These are phyloP conservation scores for Dictyostelium brefeldianum DNA, from an alignment of 78 protist species.

Conservation along the genomic window DNA sequence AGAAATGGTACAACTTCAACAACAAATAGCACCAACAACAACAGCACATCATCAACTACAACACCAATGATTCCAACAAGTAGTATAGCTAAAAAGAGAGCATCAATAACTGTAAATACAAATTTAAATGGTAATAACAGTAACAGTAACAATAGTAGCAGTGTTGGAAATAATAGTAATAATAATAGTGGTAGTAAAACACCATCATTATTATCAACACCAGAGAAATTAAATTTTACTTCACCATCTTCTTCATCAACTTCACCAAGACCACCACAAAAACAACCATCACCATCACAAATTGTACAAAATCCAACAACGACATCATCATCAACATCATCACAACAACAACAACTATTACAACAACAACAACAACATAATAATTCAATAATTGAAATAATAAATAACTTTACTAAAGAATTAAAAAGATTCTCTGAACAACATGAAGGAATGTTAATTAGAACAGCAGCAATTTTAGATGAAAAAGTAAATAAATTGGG, in stretches of 20 bases:
- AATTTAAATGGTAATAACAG: neutral
- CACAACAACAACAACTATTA: neutral
- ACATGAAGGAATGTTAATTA: conserved; percentile 55
- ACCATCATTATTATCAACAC: conserved; percentile 13
- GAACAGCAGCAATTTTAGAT: conserved; percentile 43
- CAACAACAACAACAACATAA: neutral
- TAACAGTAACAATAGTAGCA: neutral
- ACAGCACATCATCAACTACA: neutral
- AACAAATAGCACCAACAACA: neutral
- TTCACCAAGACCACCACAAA: conserved; percentile 9
- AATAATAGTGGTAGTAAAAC: neutral
- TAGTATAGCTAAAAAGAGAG: neutral
- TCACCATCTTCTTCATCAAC: conserved; percentile 20
- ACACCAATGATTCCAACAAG: neutral
- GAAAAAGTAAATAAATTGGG: conserved; percentile 58
- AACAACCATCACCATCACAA: neutral
- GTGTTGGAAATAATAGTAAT: neutral
- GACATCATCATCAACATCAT: neutral
- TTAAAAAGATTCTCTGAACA: conserved; percentile 30
- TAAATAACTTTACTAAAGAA: conserved; percentile 36
- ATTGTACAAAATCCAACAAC: neutral
- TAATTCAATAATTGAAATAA: conserved; percentile 8
- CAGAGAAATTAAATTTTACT: neutral
- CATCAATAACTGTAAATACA: conserved; percentile 1
- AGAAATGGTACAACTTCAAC: neutral